These are phyloP conservation scores for Coniella lustricola DNA, from an alignment of 2,329 filamentous ascomycete genomes.

Conservation along the genomic window DNA sequence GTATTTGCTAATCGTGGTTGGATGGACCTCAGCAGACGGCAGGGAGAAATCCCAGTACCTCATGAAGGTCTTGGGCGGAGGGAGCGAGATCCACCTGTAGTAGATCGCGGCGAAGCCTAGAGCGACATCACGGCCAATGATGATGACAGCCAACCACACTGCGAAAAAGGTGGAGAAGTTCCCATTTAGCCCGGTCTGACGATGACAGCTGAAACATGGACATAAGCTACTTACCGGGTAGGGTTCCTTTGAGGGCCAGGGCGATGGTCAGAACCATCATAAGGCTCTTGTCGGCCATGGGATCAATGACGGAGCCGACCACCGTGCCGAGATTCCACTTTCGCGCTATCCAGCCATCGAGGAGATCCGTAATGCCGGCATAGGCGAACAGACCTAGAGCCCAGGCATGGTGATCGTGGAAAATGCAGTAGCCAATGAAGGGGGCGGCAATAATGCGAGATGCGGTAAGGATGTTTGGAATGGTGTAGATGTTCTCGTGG, in stretches of 20 bases:
- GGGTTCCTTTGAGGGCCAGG: constrained; percentile 70
- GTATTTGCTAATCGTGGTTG: constrained; percentile 79
- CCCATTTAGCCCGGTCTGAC: constrained; percentile 4
- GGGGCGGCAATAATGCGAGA: constrained; percentile 79
- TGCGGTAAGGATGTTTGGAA: constrained; percentile 91
- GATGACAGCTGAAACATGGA: neutral
- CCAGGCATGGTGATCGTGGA: constrained; percentile 71
- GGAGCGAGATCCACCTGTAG: constrained; percentile 91
- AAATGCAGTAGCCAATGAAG: constrained; percentile 77
- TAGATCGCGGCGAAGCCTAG: constrained; percentile 84
- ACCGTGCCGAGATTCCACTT: constrained; percentile 85
- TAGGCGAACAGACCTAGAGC: constrained; percentile 86
- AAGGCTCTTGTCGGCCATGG: constrained; percentile 92
- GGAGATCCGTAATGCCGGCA: constrained; percentile 81
- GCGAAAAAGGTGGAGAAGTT: neutral
- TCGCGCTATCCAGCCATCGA: constrained; percentile 91
- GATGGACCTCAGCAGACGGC: constrained; percentile 76
- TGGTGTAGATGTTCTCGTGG: constrained; percentile 90
- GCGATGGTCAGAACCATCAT: constrained; percentile 92
- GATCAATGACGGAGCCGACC: constrained; percentile 88
- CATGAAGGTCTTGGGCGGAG: constrained; percentile 83
- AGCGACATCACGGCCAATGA: constrained; percentile 80
- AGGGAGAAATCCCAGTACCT: constrained; percentile 98
- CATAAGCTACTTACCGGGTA: constrained; percentile 56
- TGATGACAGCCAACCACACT: constrained; percentile 85